phyloP scores from a whole-genome alignment of 2,329 filamentous ascomycete genomes.

The Aureobasidium lini region DNA sequence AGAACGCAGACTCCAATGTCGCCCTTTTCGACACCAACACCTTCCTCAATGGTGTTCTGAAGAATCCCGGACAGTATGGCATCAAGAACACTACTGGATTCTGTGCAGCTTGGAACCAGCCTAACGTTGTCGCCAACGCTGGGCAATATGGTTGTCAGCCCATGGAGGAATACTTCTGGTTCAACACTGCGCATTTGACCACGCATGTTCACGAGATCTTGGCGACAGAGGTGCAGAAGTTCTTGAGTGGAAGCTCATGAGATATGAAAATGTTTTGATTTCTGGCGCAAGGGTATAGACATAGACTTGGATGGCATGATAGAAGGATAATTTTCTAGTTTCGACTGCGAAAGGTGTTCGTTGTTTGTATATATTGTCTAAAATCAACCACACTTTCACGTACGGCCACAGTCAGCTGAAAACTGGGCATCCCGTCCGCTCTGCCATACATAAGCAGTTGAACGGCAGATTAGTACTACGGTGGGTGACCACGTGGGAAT shows the following conservation, averaged over 20 bases:
- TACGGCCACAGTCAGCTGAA: too few species aligned
- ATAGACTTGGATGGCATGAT: too few species aligned
- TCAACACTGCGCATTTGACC: conserved; percentile 41
- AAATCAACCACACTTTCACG: too few species aligned
- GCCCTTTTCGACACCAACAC: conserved; percentile 17
- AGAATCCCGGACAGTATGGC: conserved; percentile 26
- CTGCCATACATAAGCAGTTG: too few species aligned
- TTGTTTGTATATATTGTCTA: too few species aligned
- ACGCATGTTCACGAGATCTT: conserved; percentile 35
- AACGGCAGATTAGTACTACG: too few species aligned
- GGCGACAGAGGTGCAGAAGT: conserved; percentile 17
- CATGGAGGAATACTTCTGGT: conserved; percentile 42
- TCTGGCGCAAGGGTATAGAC: too few species aligned
- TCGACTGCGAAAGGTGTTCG: too few species aligned
- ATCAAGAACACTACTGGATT: conserved; percentile 41
- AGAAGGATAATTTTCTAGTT: too few species aligned
- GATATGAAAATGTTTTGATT: too few species aligned
- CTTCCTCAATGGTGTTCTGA: neutral
- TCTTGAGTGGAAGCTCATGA: neutral
- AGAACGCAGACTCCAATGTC: conserved; percentile 29
- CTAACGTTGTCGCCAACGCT: conserved; percentile 38
- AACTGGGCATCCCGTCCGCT: too few species aligned
- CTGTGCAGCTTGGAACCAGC: conserved; percentile 39
- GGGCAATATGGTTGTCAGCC: conserved; percentile 39
- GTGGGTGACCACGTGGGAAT: too few species aligned